Base-by-base conservation (phyloP, 2,329 filamentous ascomycete genomes). In the Grosmannia huntii region DNA sequence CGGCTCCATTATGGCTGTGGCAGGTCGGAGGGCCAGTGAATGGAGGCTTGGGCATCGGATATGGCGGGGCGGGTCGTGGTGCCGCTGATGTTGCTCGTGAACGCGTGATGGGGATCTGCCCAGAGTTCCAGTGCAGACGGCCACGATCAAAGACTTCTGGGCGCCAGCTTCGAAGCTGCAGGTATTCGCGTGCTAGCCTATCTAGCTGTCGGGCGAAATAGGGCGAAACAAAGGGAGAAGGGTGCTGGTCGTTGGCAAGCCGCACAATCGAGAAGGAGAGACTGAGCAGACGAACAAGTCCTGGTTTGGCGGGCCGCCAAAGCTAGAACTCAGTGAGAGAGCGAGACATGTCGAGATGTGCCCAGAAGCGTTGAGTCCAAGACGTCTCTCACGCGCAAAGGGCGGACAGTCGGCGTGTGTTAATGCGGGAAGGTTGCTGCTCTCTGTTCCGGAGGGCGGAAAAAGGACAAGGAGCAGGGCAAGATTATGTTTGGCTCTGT, bases 291-390 rank as follows among this genome's bases (percentile, higher is more conserved):
- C 11, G 10, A 36, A 46, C 23, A n/a, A 25, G 46, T 58, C 60
- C 57, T 56, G 58, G 14, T 68, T 70, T 70, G 70, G 70, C 70
- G 61, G 63, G 62, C 62, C 66, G 70, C 71, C 71, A 72, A 68
- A 70, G 67, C 71, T 70, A 73, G 62, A 68, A 70, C 64, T 65
- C 64, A 59, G 65, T 67, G 66, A 67, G 64, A 65, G 65, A 65
- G 67, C 65, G 66, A 71, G 69, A 69, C 71, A 72, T 73, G 67
- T 69, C 69, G 67, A 65, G 50, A 31, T 38, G 16, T 38, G 16
- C 28, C n/a, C 33, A 56, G 49, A 48, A 27, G 48, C 46, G 41
- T n/a, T 19, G 41, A 44, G 41, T 44, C 16, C 41, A n/a, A 44
- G 19, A 44, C 41, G 16, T 44, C 41, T 44, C 41, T n/a, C 19